phyloP scores from a whole-genome alignment of 176 grass and related monocot genomes.

The Musa troglodytarum region DNA sequence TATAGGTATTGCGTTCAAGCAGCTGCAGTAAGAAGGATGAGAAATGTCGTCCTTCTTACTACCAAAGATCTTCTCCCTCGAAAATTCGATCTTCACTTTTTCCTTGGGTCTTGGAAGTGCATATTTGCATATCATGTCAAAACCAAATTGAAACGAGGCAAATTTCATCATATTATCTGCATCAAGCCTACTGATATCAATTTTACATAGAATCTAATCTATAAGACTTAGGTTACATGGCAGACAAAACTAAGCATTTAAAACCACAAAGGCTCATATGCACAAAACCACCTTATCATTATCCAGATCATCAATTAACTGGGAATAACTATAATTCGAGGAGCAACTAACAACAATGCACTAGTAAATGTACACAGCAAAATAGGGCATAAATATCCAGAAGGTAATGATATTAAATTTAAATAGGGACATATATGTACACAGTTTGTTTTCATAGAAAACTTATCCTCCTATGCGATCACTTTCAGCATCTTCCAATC shows the following conservation, averaged over 20 bases:
- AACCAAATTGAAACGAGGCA: conserved; percentile 1
- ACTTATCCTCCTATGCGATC: too few relatives aligned
- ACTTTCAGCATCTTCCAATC: too few relatives aligned
- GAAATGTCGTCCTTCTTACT: not conserved
- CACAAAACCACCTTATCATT: not conserved
- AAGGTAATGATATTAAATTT: too few relatives aligned
- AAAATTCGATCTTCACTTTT: not conserved
- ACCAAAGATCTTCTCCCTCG: not conserved
- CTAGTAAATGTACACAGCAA: too few relatives aligned
- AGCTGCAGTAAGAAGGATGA: too few relatives aligned
- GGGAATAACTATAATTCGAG: too few relatives aligned
- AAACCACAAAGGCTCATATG: not conserved
- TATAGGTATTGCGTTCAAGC: too few relatives aligned
- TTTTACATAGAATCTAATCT: not conserved
- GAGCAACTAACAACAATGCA: too few relatives aligned
- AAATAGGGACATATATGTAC: too few relatives aligned
- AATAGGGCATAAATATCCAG: too few relatives aligned
- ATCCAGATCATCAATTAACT: not conserved
- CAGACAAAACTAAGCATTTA: not conserved
- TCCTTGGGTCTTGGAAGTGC: not conserved
- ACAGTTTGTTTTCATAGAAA: too few relatives aligned
- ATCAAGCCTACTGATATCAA: not conserved
- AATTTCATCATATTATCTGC: conserved; percentile 8
- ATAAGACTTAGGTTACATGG: not conserved
- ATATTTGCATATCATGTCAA: conserved; percentile 1